Base-by-base conservation (phyloP, 1,139 yeast species). In the Candida pseudoviswanathii region DNA sequence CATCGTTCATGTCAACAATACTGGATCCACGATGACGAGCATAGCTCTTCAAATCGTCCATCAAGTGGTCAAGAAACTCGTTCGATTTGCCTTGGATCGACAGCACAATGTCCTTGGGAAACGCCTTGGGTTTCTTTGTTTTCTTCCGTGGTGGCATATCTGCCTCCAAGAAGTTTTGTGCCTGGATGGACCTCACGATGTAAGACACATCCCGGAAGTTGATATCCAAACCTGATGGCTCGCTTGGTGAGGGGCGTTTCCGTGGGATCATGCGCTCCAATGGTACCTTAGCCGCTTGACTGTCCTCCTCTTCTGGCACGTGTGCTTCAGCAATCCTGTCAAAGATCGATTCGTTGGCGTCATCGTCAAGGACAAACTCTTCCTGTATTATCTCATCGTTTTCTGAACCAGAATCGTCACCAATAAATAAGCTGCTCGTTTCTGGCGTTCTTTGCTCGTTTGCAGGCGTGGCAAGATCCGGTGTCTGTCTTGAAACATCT, bases 1-100 rank as follows among this genome's bases (percentile, higher is more conserved):
- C 72, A 54, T 75, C 80, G 25, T 60, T 62, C 42, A 73, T 60
- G 44, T 61, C 62, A n/a, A 75, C 69, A 11, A 58, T 60, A 5
- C 56, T 47, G 5, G 63, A 59, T 27, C 54, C 53, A 39, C 80
- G 50, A 55, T 76, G 80, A 3, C 49, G 47, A 0, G 77, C 69
- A 56, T 67, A 73, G 7, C 67, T 66, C 37, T 62, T 64, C 33
- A 77, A 58, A 57, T 75, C 80, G 0, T 56, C 52, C 46, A 71
- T 54, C 39, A 77, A 64, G 26, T 64, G 66, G 30, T 58, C 59
- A 7, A 78, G 54, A 51, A 78, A 78, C 2, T 58, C 61, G 36
- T 67, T 64, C 1, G 70, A 62, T 39, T 59, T 61, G 24, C 51
- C 54, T 43, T 59, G 65, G 9, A 68, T 55, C 4, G 36, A 40